These are phyloP conservation scores for Suillus fuscotomentosus DNA, from an alignment of 768 basidiomycete species.

Conservation along the genomic window DNA sequence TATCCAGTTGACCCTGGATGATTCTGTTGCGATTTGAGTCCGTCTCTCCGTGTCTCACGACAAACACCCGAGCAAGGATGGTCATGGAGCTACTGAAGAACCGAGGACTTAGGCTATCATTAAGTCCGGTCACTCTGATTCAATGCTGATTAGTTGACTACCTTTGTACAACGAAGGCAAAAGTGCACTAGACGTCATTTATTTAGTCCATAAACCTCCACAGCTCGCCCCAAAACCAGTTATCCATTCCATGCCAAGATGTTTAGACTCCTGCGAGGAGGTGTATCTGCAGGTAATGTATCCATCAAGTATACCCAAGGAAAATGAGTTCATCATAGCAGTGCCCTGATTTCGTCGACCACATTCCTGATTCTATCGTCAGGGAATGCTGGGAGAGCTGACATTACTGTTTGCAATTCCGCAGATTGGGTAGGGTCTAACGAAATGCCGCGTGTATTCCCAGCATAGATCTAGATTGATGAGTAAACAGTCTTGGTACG, in stretches of 20 bases:
- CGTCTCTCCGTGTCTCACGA: conserved; percentile 81
- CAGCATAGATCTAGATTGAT: conserved; percentile 46
- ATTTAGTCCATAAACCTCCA: background rate
- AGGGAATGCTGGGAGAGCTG: conserved; percentile 37
- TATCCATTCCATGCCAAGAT: background rate
- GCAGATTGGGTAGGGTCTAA: conserved; percentile 30
- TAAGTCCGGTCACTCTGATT: background rate
- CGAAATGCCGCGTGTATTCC: conserved; percentile 35
- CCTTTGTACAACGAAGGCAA: background rate
- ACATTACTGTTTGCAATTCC: conserved; percentile 23
- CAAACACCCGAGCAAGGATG: conserved; percentile 48
- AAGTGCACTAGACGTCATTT: background rate
- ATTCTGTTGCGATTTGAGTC: conserved; percentile 59
- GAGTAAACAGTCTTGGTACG: conserved; percentile 3
- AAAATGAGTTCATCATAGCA: conserved; percentile 31
- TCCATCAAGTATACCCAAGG: background rate
- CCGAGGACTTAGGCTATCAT: background rate
- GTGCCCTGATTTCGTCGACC: conserved; percentile 43
- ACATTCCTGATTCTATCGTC: conserved; percentile 61
- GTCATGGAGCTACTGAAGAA: background rate
- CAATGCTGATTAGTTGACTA: background rate
- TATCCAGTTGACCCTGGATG: conserved; percentile 78
- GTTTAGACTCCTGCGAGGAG: background rate
- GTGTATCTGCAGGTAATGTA: background rate
- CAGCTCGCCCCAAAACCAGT: background rate